These are phyloP conservation scores for Geotrichum europaeum DNA, from an alignment of 1,139 yeast genomes.

Conservation along the genomic window DNA sequence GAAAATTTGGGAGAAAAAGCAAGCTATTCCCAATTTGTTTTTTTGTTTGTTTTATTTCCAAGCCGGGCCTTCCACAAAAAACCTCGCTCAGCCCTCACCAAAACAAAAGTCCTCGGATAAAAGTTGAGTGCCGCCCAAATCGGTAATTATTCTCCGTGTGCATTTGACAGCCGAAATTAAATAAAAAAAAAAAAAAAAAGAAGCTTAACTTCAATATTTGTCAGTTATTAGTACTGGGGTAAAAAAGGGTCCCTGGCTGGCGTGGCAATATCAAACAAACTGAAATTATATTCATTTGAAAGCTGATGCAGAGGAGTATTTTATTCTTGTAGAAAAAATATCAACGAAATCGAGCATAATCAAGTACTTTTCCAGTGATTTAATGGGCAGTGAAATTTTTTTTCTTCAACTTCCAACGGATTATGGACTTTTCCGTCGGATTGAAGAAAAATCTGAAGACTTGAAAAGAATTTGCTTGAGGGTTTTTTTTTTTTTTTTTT, in stretches of 20 bases:
- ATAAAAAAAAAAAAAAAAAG: background rate
- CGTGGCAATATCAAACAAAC: background rate
- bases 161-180: background rate
- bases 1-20: background rate
- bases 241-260: too few species aligned
- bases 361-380: background rate
- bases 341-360: background rate
- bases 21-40: background rate
- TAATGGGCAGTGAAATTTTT: background rate
- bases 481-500: background rate
- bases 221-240: too few species aligned
- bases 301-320: background rate
- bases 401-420: background rate
- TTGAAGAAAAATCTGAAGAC: background rate
- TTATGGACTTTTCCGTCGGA: background rate
- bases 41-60: too few species aligned
- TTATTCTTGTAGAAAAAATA: background rate
- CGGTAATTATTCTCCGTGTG: background rate
- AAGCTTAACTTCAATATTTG: too few species aligned
- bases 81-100: background rate
- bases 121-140: background rate
- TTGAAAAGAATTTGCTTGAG: background rate
- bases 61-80: too few species aligned
- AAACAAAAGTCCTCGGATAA: background rate
- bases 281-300: background rate